Conservation (phyloP, 768 basidiomycete species). For the Amyloporia xantha region DNA sequence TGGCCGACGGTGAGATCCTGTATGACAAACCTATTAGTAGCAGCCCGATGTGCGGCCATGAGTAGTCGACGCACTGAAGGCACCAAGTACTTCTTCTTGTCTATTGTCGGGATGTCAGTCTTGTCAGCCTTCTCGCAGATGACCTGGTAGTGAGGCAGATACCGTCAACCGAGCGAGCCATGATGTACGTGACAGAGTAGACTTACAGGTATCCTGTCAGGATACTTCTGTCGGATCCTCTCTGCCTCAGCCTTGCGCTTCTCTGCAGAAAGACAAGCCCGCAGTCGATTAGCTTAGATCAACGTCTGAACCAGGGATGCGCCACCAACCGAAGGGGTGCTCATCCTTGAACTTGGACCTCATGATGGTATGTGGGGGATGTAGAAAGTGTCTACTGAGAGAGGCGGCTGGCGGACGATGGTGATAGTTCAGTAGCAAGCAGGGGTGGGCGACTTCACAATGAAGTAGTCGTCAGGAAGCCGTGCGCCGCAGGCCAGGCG, state of each 20-base stretch:
- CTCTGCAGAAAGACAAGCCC: conserved; percentile 48
- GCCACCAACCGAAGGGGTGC: conserved; percentile 86
- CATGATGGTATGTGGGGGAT: conserved; percentile 37
- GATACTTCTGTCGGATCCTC: conserved; percentile 97
- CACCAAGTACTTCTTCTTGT: conserved; percentile 99
- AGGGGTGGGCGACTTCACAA: conserved; percentile 13
- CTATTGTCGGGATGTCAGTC: conserved; percentile 97
- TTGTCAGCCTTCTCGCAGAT: conserved; percentile 99
- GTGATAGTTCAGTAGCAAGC: conserved; percentile 10
- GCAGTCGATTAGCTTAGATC: conserved; percentile 30
- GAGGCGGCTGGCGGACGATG: no score
- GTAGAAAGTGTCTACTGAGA: no score
- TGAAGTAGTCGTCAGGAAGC: conserved; percentile 19
- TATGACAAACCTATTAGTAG: conserved; percentile 4
- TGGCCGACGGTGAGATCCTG: conserved; percentile 97
- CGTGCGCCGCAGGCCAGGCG: conserved; percentile 16
- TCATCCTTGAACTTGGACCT: conserved; percentile 98
- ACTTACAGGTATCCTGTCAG: conserved; percentile 94
- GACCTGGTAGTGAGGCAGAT: conserved; percentile 46
- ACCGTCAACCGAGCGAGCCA: no score
- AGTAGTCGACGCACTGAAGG: conserved; percentile 65
- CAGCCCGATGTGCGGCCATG: conserved; percentile 2
- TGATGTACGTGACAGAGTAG: neutral
- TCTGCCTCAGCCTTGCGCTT: conserved; percentile 99
- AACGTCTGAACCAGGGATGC: no score